phyloP scores from a whole-genome alignment of 257 asterid genomes.

The Solanum pennellii region DNA sequence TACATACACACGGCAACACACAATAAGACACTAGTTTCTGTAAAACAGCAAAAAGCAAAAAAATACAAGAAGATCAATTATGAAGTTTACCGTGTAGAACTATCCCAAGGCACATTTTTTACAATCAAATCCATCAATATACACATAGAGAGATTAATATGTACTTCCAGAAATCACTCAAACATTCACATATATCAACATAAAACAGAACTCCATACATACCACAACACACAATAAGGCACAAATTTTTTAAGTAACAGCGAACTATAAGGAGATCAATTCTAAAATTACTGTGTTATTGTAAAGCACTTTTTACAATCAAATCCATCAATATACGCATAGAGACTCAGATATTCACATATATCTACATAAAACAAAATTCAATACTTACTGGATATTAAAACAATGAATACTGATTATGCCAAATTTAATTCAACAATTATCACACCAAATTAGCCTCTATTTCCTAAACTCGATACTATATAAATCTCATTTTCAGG shows the following conservation, averaged over 20 bases:
- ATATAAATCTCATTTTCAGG: background rate
- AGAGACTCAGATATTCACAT: background rate
- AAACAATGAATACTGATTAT: background rate
- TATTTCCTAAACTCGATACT: background rate
- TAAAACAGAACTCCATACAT: background rate
- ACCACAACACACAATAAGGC: background rate
- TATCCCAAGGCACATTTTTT: background rate
- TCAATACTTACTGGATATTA: background rate
- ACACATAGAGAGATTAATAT: background rate
- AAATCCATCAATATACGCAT: background rate
- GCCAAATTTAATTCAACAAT: background rate
- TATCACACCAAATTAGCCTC: background rate
- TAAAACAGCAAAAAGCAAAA: background rate
- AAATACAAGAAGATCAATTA: background rate
- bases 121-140: background rate
- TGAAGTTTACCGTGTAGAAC: background rate
- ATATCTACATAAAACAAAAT: background rate
- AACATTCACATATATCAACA: background rate
- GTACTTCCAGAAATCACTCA: background rate
- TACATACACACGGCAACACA: background rate
- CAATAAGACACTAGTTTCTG: background rate
- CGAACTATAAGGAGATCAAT: background rate
- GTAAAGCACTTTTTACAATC: background rate
- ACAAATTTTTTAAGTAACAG: background rate
- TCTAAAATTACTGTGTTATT: background rate